These are phyloP conservation scores for Melaleuca alternifolia DNA, from an alignment of 345 rosid species.

Conservation along the genomic window DNA sequence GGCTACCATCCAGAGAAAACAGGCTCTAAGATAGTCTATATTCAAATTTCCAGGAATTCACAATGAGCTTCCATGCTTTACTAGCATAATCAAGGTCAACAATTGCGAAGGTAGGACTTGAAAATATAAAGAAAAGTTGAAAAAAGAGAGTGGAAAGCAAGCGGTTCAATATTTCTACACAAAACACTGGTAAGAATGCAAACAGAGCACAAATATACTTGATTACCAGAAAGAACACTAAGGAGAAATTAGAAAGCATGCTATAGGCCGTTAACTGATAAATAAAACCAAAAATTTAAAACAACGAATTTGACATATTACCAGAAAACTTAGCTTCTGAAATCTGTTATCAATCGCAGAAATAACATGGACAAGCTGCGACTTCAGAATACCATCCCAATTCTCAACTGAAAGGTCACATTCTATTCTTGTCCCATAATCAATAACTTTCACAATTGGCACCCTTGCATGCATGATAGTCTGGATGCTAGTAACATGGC, in stretches of 20 bases:
- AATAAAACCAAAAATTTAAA: not conserved
- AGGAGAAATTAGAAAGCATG: not conserved
- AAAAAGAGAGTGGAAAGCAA: not conserved
- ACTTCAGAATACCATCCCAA: conserved; percentile 32
- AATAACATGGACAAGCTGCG: conserved; percentile 26
- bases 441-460: conserved; percentile 39
- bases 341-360: conserved; percentile 48
- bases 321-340: conserved; percentile 50
- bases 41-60: not conserved
- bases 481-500: conserved; percentile 26
- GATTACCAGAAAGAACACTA: not conserved
- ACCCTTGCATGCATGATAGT: conserved; percentile 34
- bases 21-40: not conserved
- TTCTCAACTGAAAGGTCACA: conserved; percentile 40
- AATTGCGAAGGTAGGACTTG: not conserved
- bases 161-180: not conserved
- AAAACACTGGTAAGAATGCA: not conserved
- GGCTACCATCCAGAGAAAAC: not conserved
- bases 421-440: conserved; percentile 23
- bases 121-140: not conserved
- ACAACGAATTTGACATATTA: conserved; percentile 3
- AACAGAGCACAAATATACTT: not conserved
- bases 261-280: not conserved
- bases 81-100: not conserved
- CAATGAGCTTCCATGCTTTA: not conserved